Evolutionary conservation across 768 basidiomycete species (phyloP), one percentile per base, ranked within the genome.

Genomic region (Leucocoprinus birnbaumii): DNA sequence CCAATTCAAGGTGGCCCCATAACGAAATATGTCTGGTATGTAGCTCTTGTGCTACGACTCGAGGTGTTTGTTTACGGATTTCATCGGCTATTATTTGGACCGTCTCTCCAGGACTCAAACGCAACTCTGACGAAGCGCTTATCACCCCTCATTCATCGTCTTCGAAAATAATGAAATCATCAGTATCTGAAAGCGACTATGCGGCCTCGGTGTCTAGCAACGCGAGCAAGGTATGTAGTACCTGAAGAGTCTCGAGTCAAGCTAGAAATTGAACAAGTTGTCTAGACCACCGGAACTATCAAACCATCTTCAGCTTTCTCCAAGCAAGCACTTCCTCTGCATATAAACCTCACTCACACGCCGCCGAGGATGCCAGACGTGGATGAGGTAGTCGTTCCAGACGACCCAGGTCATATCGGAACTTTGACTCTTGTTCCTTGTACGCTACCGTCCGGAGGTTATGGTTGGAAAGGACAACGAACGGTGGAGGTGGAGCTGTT

Each of bases 401-500:
- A 65, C 3, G 89, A 90, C 67, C 74, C 82, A 24, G 89, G 87
- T 9, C 76, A 80, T 64, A 73, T 91, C 58, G 82, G 80, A 14
- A 76, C 70, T 40, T 65, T 84, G 19, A 78, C 79, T 0, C 74
- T 91, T 6, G 60, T 77, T 3, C 81, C 91, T 1, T 78, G 69
- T 55, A 73, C 79, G 37, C 91, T 93, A 68, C 62, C 73, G 13
- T 90, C 89, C 0, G 89, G 90, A 10, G 89, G 87, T 64, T 90
- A 87, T 65, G 91, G 91, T 16, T 93, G 91, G 91, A 92, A 91
- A 66, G 90, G 86, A 2, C 80, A 68, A 66, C 87, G 85, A 66
- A 79, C 84, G 22, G 68, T 91, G 56, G 76, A 74, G 1, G 75
- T 93, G 48, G 86, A 90, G 62, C 65, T 92, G 14, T 73, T 80